phyloP scores from a whole-genome alignment of 345 rosid genomes.

The Isatis tinctoria region DNA sequence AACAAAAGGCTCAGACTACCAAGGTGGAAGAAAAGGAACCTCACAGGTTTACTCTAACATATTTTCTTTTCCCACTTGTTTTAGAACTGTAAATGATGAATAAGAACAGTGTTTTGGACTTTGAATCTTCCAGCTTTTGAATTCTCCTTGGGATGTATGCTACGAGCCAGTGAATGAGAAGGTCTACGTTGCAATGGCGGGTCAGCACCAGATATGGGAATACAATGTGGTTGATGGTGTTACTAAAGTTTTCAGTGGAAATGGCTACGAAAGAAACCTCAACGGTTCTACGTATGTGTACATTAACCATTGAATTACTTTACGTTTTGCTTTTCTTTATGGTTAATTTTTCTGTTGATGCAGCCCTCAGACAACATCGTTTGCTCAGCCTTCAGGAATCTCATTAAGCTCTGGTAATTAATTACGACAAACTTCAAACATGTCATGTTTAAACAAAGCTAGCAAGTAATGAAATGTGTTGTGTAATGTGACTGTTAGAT shows the following conservation, averaged over 20 bases:
- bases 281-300: slow-evolving; percentile 70
- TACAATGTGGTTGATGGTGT: slow-evolving; percentile 59
- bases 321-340: not conserved
- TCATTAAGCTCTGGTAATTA: slow-evolving; percentile 65
- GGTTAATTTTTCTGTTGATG: slow-evolving; percentile 15
- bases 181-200: slow-evolving; percentile 93
- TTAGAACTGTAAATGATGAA: not conserved
- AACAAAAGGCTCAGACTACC: slow-evolving; percentile 87
- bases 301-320: not conserved
- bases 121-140: slow-evolving; percentile 54
- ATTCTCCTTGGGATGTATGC: slow-evolving; percentile 98
- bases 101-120: slow-evolving; percentile 3
- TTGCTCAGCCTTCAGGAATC: slow-evolving; percentile 93
- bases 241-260: slow-evolving; percentile 80
- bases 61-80: no score
- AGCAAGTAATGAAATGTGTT: not conserved
- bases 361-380: slow-evolving; percentile 75
- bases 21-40: slow-evolving; percentile 72
- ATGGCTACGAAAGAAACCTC: slow-evolving; percentile 88
- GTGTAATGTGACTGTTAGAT: slow-evolving; percentile 37
- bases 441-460: not conserved
- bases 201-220: slow-evolving; percentile 96
- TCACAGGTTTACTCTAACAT: slow-evolving; percentile 34
- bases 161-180: slow-evolving; percentile 61
- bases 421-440: not conserved